phyloP scores from a whole-genome alignment of 2,329 filamentous ascomycete genomes.

The Cordyceps farinosa region DNA sequence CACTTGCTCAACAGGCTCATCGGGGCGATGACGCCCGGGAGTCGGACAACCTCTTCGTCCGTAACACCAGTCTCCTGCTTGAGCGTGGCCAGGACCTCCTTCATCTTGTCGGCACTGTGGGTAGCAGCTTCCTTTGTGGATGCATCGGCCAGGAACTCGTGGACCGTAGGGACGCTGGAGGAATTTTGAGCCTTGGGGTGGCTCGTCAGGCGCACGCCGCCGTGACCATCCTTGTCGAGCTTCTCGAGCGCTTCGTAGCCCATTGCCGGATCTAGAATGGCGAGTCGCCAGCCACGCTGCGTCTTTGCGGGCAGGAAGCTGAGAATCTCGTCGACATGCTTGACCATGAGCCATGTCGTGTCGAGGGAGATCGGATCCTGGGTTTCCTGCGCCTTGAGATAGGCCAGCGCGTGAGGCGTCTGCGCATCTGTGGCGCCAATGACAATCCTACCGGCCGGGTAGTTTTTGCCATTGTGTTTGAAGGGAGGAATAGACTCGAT shows the following conservation, averaged over 20 bases:
- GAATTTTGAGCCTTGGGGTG: background rate
- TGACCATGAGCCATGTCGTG: conserved; percentile 28
- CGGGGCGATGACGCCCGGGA: background rate
- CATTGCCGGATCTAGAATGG: background rate
- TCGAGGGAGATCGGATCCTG: conserved; percentile 31
- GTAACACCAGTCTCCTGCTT: background rate
- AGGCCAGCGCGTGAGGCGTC: background rate
- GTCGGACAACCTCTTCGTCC: background rate
- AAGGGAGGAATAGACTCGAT: background rate
- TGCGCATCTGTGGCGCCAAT: background rate
- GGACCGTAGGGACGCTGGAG: background rate
- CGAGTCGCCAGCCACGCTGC: background rate
- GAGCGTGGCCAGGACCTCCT: background rate
- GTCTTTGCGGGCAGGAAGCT: conserved; percentile 28
- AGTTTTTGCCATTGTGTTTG: background rate
- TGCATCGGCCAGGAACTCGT: background rate
- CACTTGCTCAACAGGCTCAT: no score
- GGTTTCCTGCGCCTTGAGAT: conserved; percentile 26
- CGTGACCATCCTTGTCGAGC: background rate
- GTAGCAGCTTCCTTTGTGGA: no score
- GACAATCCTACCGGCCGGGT: background rate
- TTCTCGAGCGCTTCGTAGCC: background rate
- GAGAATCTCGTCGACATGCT: conserved; percentile 34
- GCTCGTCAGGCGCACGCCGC: background rate
- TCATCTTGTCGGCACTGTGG: background rate